A percentile compares a stretch with the other conserved stretches of the same genome.
These are phyloP conservation scores for Pholiota conissans DNA, from an alignment of 768 basidiomycete genomes.

Conservation along the genomic window DNA sequence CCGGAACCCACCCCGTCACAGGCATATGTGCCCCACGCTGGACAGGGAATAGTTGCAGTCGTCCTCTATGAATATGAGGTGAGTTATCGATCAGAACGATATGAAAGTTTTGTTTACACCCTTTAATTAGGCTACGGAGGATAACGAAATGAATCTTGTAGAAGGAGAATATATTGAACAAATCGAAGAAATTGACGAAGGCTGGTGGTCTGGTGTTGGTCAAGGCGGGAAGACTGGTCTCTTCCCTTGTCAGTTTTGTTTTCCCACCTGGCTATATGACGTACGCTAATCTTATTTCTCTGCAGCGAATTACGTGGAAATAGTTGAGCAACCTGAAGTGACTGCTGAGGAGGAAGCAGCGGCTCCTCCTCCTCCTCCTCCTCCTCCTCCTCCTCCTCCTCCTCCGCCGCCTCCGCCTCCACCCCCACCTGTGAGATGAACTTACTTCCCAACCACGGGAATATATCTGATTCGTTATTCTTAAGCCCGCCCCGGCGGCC, in stretches of 20 bases:
- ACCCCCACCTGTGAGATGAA: slow-evolving; percentile 42
- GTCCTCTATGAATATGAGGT: slow-evolving; percentile 84
- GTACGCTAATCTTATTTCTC: background rate
- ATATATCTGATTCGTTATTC: too few species aligned
- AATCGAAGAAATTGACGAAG: slow-evolving; percentile 83
- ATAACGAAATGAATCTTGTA: slow-evolving; percentile 78
- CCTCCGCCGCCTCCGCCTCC: slow-evolving; percentile 50
- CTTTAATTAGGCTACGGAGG: slow-evolving; percentile 63
- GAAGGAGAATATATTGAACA: slow-evolving; percentile 85
- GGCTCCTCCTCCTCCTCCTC: slow-evolving; percentile 49
- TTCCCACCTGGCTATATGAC: background rate
- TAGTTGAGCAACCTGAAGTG: slow-evolving; percentile 51
- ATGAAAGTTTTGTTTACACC: background rate
- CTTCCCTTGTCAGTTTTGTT: slow-evolving; percentile 70
- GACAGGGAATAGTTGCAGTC: slow-evolving; percentile 63
- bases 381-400: slow-evolving; percentile 57
- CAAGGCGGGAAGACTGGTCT: slow-evolving; percentile 73
- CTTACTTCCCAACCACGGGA: too few species aligned
- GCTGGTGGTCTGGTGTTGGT: slow-evolving; percentile 89
- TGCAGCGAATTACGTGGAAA: slow-evolving; percentile 84
- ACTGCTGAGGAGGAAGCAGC: slow-evolving; percentile 39
- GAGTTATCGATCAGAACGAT: slow-evolving; percentile 7
- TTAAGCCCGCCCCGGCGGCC: slow-evolving; percentile 34
- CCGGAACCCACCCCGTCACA: slow-evolving; percentile 42
- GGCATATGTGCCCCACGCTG: slow-evolving; percentile 31